phyloP scores from a whole-genome alignment of 805 yeast species.

The Teunomyces panamensis region DNA sequence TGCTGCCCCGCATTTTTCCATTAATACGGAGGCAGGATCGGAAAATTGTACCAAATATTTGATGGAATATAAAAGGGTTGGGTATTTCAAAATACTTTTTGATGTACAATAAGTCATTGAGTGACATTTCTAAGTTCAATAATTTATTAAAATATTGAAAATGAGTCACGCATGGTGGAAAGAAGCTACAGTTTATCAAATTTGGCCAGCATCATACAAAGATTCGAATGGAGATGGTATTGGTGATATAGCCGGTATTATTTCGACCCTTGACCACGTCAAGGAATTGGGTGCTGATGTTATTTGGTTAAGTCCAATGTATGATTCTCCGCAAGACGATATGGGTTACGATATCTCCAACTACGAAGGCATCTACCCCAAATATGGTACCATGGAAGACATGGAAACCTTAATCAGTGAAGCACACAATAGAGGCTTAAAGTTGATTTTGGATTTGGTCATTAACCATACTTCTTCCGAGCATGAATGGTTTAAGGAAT shows the following conservation, averaged over 20 bases:
- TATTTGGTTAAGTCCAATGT: constrained; percentile 59
- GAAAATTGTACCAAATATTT: not conserved
- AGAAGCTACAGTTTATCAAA: constrained; percentile 54
- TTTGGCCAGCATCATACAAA: constrained; percentile 59
- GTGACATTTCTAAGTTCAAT: too few species aligned
- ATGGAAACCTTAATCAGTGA: constrained; percentile 48
- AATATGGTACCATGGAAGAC: constrained; percentile 54
- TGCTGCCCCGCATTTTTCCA: constrained; percentile 3
- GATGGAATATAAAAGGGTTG: not conserved
- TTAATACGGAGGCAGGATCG: not conserved
- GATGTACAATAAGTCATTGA: not conserved
- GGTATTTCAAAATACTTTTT: not conserved
- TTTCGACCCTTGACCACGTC: constrained; percentile 49
- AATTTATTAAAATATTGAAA: not conserved
- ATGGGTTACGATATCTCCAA: constrained; percentile 62
- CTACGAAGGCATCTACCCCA: constrained; percentile 50
- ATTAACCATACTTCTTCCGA: constrained; percentile 56
- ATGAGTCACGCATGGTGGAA: constrained; percentile 47
- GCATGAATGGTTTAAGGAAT: constrained; percentile 58
- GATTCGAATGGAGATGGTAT: constrained; percentile 59
- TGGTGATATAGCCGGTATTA: constrained; percentile 58
- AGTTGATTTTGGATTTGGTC: constrained; percentile 52
- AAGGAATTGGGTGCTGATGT: constrained; percentile 49
- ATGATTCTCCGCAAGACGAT: constrained; percentile 56
- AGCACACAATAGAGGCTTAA: constrained; percentile 48